A percentile compares a stretch with the other conserved stretches of the same genome.
Conservation (phyloP, 2,329 filamentous ascomycete genomes). For the Ophiostoma quercus region DNA sequence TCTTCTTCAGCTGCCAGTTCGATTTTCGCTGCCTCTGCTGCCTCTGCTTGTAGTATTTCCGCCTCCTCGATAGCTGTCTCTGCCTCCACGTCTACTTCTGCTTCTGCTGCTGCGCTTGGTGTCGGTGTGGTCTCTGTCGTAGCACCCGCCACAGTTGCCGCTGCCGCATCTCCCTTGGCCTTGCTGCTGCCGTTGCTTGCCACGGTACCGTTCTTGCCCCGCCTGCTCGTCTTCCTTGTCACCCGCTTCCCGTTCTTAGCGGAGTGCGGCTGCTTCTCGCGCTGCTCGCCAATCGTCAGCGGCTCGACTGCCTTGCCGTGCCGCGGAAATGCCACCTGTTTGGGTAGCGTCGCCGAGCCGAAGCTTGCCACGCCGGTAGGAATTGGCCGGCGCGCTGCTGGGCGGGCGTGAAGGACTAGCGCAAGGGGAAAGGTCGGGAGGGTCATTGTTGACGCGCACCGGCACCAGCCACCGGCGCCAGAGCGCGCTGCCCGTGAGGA, state of each 20-base stretch:
- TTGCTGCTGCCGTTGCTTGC: neutral
- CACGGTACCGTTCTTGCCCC: neutral
- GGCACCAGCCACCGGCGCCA: slow-evolving; percentile 1
- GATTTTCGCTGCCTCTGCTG: neutral
- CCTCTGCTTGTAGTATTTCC: neutral
- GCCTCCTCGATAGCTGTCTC: neutral
- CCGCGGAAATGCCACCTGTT: slow-evolving; percentile 46
- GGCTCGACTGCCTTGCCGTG: slow-evolving; percentile 60
- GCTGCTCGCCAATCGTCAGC: slow-evolving; percentile 29
- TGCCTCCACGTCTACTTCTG: neutral
- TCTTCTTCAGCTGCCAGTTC: neutral
- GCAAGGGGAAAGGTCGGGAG: neutral
- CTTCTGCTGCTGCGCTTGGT: neutral
- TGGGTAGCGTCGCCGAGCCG: slow-evolving; percentile 36
- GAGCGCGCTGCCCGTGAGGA: neutral
- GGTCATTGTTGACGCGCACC: slow-evolving; percentile 10
- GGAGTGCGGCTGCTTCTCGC: slow-evolving; percentile 13
- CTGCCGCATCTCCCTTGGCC: neutral
- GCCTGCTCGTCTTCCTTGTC: slow-evolving; percentile 11
- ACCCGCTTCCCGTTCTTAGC: neutral
- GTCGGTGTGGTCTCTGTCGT: slow-evolving; percentile 6
- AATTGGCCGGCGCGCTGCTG: neutral
- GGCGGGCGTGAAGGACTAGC: neutral
- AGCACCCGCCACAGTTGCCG: neutral
- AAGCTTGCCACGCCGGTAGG: slow-evolving; percentile 33